Conservation (phyloP, 2,329 filamentous ascomycete genomes). For the Pestalotiopsis fici region DNA sequence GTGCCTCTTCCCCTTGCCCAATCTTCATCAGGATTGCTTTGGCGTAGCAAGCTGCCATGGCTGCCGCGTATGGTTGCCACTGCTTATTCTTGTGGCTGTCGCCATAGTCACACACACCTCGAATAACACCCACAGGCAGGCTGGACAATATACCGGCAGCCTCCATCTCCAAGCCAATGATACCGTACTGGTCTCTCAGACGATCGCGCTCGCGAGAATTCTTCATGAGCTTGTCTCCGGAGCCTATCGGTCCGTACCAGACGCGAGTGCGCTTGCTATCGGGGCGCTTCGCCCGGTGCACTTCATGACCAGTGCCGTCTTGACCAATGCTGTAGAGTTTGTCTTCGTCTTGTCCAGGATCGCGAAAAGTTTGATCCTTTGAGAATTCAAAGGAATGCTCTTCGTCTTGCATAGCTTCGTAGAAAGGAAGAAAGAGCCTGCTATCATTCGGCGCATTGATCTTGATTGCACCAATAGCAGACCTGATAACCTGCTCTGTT, state of each 20-base stretch:
- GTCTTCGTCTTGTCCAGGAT: slow-evolving; percentile 32
- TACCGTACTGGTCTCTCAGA: slow-evolving; percentile 20
- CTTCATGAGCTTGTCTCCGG: slow-evolving; percentile 32
- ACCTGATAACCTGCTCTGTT: slow-evolving; percentile 31
- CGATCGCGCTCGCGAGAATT: slow-evolving; percentile 13
- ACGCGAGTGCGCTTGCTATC: slow-evolving; percentile 24
- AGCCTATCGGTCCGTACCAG: slow-evolving; percentile 35
- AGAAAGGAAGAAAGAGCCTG: slow-evolving; percentile 20
- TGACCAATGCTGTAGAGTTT: slow-evolving; percentile 19
- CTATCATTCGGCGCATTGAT: slow-evolving; percentile 20
- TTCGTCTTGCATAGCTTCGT: slow-evolving; percentile 22
- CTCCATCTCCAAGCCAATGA: slow-evolving; percentile 36
- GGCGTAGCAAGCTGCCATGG: slow-evolving; percentile 28
- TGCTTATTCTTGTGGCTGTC: slow-evolving; percentile 32
- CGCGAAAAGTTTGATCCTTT: slow-evolving; percentile 22
- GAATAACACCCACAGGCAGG: slow-evolving; percentile 31
- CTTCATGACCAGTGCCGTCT: background rate
- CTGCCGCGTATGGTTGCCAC: slow-evolving; percentile 37
- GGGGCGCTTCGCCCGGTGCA: slow-evolving; percentile 19
- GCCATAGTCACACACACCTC: slow-evolving; percentile 34
- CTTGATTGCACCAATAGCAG: slow-evolving; percentile 35
- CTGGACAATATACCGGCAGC: slow-evolving; percentile 24
- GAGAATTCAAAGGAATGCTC: slow-evolving; percentile 12
- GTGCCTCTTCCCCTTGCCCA: background rate
- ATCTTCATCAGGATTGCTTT: background rate